These are phyloP conservation scores for Osmanthus fragrans DNA, from an alignment of 257 asterid genomes.

Conservation along the genomic window DNA sequence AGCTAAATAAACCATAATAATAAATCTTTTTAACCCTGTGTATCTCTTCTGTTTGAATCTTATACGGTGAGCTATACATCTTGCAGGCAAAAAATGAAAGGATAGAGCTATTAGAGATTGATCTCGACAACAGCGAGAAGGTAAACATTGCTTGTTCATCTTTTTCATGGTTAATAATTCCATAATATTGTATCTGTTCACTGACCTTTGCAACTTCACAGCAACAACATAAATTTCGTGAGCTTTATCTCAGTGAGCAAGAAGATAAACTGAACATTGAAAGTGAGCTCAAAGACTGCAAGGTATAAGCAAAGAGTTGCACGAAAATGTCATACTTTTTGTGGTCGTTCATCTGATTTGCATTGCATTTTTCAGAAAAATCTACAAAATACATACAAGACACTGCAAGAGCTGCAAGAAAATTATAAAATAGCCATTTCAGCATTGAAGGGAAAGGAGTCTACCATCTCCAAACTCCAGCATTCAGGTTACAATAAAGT, in stretches of 20 bases:
- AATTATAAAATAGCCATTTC: constrained; percentile 48
- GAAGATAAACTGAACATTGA: constrained; percentile 61
- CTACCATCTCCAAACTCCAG: constrained; percentile 54
- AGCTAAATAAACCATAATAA: background rate
- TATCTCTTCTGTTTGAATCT: constrained; percentile 10
- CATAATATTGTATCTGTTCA: constrained; percentile 4
- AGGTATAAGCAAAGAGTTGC: constrained; percentile 42
- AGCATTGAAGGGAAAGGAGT: constrained; percentile 59
- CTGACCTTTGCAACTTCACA: constrained; percentile 23
- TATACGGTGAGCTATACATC: constrained; percentile 10
- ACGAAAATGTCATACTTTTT: constrained; percentile 10
- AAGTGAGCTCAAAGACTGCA: constrained; percentile 69
- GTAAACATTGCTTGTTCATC: constrained; percentile 32
- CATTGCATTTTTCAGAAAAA: constrained; percentile 43
- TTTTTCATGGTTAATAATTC: background rate
- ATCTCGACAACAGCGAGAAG: constrained; percentile 55
- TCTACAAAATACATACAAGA: constrained; percentile 45
- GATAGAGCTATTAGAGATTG: constrained; percentile 73
- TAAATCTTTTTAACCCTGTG: constrained; percentile 10
- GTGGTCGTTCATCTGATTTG: constrained; percentile 15
- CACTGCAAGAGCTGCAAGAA: constrained; percentile 67
- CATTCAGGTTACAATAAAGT: constrained; percentile 51
- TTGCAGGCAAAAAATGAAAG: constrained; percentile 73
- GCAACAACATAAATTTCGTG: constrained; percentile 60
- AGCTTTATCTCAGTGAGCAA: constrained; percentile 70